Conservation (phyloP, 2,329 filamentous ascomycete species). For the Colletotrichum endophyticum region DNA sequence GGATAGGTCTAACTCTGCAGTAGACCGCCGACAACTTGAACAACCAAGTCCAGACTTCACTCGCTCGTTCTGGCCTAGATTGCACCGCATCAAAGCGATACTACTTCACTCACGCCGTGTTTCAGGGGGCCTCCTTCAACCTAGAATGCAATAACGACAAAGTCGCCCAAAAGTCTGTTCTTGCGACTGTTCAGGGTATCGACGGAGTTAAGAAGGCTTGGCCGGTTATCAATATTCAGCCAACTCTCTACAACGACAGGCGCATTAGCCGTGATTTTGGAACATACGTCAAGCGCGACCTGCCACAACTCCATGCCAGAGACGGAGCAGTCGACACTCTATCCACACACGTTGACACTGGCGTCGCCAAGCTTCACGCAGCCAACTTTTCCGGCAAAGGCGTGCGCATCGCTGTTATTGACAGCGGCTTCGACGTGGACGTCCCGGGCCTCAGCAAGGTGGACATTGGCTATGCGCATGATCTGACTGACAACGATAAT, state of each 20-base stretch:
- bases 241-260: background rate
- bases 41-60: background rate
- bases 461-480: background rate
- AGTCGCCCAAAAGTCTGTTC: background rate
- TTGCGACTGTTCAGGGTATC: background rate
- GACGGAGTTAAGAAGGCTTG: conserved; percentile 1
- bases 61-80: background rate
- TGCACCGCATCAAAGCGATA: background rate
- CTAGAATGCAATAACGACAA: background rate
- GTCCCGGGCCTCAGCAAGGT: background rate
- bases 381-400: background rate
- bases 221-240: background rate
- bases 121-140: background rate
- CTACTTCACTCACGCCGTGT: background rate
- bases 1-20: background rate
- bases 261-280: background rate
- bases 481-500: background rate
- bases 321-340: background rate
- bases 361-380: background rate
- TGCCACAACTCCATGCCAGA: background rate
- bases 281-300: background rate
- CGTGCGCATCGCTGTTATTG: background rate
- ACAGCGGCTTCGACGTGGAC: background rate
- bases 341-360: conserved; percentile 29
- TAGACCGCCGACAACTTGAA: background rate